A percentile compares a stretch with the other conserved stretches of the same genome.
Evolutionary conservation across 768 basidiomycete species (phyloP).

Genomic region (Tylopilus vinaceipallidus): DNA sequence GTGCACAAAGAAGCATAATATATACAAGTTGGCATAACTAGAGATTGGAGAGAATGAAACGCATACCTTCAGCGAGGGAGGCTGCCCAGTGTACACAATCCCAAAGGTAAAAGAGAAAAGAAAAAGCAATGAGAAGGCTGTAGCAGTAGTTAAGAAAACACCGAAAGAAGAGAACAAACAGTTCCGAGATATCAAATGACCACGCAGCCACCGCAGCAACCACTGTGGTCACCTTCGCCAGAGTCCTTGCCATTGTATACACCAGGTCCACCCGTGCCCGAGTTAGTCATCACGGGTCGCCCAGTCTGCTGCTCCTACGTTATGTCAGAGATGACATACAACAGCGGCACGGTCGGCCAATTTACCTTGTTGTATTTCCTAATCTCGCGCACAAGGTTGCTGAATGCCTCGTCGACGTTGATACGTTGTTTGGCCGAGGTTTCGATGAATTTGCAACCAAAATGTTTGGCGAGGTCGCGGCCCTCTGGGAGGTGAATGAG

Average conservation of each 20-base stretch:
- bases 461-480: slow-evolving; percentile 91
- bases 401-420: slow-evolving; percentile 96
- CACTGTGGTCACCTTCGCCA: slow-evolving; percentile 50
- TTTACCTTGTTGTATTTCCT: slow-evolving; percentile 89
- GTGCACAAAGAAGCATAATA: slow-evolving; percentile 17
- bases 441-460: slow-evolving; percentile 92
- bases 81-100: slow-evolving; percentile 13
- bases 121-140: slow-evolving; percentile 6
- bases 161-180: not conserved
- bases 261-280: slow-evolving; percentile 43
- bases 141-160: slow-evolving; percentile 9
- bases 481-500: slow-evolving; percentile 66
- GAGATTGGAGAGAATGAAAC: slow-evolving; percentile 2
- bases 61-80: slow-evolving; percentile 5
- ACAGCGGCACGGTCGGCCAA: not conserved
- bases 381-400: slow-evolving; percentile 89
- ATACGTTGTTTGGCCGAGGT: slow-evolving; percentile 96
- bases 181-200: slow-evolving; percentile 38
- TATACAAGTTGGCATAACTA: slow-evolving; percentile 22
- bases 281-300: slow-evolving; percentile 56
- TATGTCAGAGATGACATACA: slow-evolving; percentile 8
- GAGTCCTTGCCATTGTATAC: slow-evolving; percentile 46
- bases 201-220: slow-evolving; percentile 72
- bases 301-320: slow-evolving; percentile 75
- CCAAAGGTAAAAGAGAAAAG: slow-evolving; percentile 3